These are phyloP conservation scores for Pythium folliculosum DNA, from an alignment of 352 stramenopile genomes.

Conservation along the genomic window DNA sequence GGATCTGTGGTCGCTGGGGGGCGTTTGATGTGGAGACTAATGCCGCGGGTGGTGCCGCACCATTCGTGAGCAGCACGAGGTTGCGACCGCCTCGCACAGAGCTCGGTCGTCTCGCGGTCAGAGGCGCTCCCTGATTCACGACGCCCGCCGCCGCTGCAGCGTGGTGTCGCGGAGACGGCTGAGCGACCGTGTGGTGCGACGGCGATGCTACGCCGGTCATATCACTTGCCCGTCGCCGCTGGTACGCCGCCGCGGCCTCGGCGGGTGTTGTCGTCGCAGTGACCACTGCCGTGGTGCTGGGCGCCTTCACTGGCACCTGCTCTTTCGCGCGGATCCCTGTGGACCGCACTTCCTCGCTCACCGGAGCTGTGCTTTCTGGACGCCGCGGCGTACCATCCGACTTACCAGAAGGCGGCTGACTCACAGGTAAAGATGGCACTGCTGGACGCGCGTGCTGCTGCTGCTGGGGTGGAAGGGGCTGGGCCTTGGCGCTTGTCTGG, in stretches of 20 bases:
- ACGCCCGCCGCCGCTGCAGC: neutral
- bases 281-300: conserved; percentile 9
- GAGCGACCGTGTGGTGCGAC: neutral
- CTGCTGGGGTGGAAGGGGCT: neutral
- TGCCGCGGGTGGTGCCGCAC: neutral
- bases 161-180: conserved; percentile 7
- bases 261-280: neutral
- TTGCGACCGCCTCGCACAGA: conserved; percentile 54
- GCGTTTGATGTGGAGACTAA: neutral
- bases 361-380: conserved; percentile 4
- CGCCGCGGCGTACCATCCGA: conserved; percentile 21
- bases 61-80: conserved; percentile 36
- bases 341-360: conserved; percentile 14
- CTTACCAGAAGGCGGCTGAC: neutral
- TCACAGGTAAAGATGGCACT: neutral
- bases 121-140: neutral
- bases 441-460: neutral
- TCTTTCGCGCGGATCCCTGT: conserved; percentile 19
- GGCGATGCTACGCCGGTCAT: neutral
- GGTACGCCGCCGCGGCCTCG: neutral
- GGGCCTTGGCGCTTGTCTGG: neutral
- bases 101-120: conserved; percentile 33
- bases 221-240: conserved; percentile 15
- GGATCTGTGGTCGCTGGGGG: conserved; percentile 1
- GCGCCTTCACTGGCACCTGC: conserved; percentile 18